Base-by-base conservation (phyloP, 2,329 filamentous ascomycete genomes). In the Fusarium scirpi region DNA sequence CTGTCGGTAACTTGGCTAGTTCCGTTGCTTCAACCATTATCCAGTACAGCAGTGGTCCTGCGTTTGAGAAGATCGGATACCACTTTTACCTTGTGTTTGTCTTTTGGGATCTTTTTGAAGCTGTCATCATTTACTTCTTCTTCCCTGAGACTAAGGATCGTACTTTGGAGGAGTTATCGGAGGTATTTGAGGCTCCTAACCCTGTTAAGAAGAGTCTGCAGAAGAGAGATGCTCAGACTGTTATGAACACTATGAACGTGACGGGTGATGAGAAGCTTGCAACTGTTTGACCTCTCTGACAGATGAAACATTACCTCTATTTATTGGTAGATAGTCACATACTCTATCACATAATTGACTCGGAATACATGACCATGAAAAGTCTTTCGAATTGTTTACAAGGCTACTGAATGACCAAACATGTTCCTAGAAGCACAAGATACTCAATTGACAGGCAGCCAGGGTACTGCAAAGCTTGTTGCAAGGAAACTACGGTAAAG, bases 81-180 rank as follows among this genome's bases (percentile, higher is more conserved):
- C 82, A 82, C 65, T 83, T 84, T 46, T 84, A 84, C 59, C 76
- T 83, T 2, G 79, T 84, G 4, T 83, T 84, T 70, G 77, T 84
- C 1, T 81, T 82, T 55, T 85, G 82, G 82, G 81, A 84, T 47
- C 54, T 83, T 12, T 71, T 83, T 20, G 82, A 84, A 61, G 78
- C 75, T 8, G 77, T 72, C 0, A 62, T 84, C 8, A 83, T 85
- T 27, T 88, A 85, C 71, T 84, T 87, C 68, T 82, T 85, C 70
- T 87, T 82, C 70, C 82, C 81, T 0, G 82, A 84, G 74, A 84
- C 83, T 3, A 84, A 84, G 72, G 81, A 81, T n/a, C 77, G 82
- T 29, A 75, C 85, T 24, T 79, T 89, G 32, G 86, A 89, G 77
- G 86, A 89, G 74, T 65, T 88, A 58, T 83, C 84, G 10, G 83